Conservation (phyloP, 331 rosid species). For the Saraca asoca region DNA sequence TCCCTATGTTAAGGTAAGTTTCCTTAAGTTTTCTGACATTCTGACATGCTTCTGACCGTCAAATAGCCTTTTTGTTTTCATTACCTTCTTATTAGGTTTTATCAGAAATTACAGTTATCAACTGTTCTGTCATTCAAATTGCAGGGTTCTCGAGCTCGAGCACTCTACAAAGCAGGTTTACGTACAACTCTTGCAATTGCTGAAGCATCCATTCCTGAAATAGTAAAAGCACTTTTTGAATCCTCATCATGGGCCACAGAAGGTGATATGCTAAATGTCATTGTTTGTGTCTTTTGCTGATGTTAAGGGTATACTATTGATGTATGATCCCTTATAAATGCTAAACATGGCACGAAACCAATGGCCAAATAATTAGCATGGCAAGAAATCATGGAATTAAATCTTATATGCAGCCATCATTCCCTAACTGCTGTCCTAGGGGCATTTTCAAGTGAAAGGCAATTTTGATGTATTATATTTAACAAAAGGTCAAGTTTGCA, state of each 20-base stretch:
- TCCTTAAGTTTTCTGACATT: slow-evolving; percentile 18
- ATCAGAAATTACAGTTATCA: slow-evolving; percentile 14
- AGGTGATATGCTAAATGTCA: slow-evolving; percentile 53
- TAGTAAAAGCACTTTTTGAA: slow-evolving; percentile 85
- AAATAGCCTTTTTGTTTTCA: slow-evolving; percentile 21
- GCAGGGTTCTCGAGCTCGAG: slow-evolving; percentile 98
- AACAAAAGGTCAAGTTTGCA: slow-evolving; percentile 16
- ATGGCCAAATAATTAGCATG: too few relatives aligned
- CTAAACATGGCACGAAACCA: not conserved
- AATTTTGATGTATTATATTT: slow-evolving; percentile 22
- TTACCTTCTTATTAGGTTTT: slow-evolving; percentile 20
- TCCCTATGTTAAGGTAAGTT: slow-evolving; percentile 76
- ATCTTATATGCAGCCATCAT: slow-evolving; percentile 24
- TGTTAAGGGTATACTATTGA: slow-evolving; percentile 20
- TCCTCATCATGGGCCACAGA: slow-evolving; percentile 81
- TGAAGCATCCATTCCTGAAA: slow-evolving; percentile 83
- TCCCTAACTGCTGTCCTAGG: slow-evolving; percentile 16
- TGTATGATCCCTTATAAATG: slow-evolving; percentile 19
- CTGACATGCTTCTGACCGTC: slow-evolving; percentile 9
- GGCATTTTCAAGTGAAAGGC: slow-evolving; percentile 22
- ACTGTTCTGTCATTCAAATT: slow-evolving; percentile 34
- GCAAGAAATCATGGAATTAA: slow-evolving; percentile 25
- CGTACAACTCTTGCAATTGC: slow-evolving; percentile 91
- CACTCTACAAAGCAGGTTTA: slow-evolving; percentile 91
- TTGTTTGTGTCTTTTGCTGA: not conserved